These are phyloP conservation scores for Tuber umbilicatum DNA, from an alignment of 495 filamentous ascomycete species.

Conservation along the genomic window DNA sequence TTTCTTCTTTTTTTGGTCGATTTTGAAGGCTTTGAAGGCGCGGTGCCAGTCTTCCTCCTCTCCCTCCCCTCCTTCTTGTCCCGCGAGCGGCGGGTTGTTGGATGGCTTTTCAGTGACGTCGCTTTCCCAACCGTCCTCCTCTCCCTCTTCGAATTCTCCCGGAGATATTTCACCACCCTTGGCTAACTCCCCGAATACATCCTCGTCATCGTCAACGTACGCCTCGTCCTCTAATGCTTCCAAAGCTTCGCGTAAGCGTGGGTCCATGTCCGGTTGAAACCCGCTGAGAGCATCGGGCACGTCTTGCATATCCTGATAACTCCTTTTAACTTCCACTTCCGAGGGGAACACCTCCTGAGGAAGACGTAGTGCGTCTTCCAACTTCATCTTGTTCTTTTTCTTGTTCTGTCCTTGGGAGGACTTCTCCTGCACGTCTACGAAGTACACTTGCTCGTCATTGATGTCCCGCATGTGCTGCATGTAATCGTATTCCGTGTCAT, in stretches of 20 bases:
- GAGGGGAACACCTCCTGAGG: constrained; percentile 64
- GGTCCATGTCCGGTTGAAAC: constrained; percentile 98
- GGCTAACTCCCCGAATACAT: constrained; percentile 72
- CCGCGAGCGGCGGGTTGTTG: constrained; percentile 18
- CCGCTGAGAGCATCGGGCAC: constrained; percentile 83
- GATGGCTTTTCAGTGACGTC: constrained; percentile 79
- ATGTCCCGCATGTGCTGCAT: constrained; percentile 98
- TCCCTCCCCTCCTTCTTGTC: constrained; percentile 23
- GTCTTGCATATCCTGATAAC: constrained; percentile 91
- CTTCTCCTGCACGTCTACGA: constrained; percentile 59
- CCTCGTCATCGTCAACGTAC: constrained; percentile 85
- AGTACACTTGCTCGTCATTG: constrained; percentile 63
- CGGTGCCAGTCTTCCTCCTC: constrained; percentile 70
- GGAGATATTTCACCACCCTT: constrained; percentile 64
- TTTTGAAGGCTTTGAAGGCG: constrained; percentile 86
- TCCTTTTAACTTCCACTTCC: constrained; percentile 61
- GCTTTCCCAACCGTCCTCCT: constrained; percentile 84
- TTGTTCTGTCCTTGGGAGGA: constrained; percentile 60
- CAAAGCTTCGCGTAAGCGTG: constrained; percentile 79
- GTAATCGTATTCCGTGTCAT: constrained; percentile 92
- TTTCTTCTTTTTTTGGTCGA: constrained; percentile 52
- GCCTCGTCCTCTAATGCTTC: constrained; percentile 95
- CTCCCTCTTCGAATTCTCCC: constrained; percentile 60
- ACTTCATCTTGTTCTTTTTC: constrained; percentile 53
- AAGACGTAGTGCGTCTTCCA: constrained; percentile 71